Conservation (phyloP, 129 eudicot species). For the Tanacetum coccineum region DNA sequence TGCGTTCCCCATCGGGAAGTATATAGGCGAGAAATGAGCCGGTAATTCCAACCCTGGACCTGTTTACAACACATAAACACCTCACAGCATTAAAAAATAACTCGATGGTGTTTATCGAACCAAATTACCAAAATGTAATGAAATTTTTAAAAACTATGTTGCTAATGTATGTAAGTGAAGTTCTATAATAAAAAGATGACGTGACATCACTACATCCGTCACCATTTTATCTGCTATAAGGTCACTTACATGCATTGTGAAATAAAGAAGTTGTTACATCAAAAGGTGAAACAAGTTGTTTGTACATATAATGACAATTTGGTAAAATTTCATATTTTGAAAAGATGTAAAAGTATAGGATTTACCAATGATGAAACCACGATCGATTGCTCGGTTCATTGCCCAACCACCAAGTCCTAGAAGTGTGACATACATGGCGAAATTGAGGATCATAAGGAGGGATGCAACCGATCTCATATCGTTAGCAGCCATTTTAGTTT, state of each 20-base stretch:
- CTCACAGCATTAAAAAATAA: too few species aligned
- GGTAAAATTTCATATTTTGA: too few species aligned
- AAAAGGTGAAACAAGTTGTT: background rate
- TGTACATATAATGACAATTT: too few species aligned
- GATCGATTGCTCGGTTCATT: slow-evolving; percentile 67
- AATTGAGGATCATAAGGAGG: slow-evolving; percentile 71
- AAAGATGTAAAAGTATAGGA: background rate
- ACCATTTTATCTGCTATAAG: too few species aligned
- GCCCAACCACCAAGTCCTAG: slow-evolving; percentile 90
- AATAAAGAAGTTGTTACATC: background rate
- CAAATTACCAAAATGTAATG: too few species aligned
- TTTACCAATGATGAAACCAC: slow-evolving; percentile 78
- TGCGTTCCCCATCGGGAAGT: slow-evolving; percentile 89
- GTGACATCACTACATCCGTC: too few species aligned
- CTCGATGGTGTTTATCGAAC: too few species aligned
- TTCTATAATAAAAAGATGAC: too few species aligned
- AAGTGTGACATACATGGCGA: slow-evolving; percentile 73
- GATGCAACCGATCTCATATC: slow-evolving; percentile 50
- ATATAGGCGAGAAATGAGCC: slow-evolving; percentile 87
- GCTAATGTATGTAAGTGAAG: too few species aligned
- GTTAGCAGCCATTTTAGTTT: slow-evolving; percentile 51
- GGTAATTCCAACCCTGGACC: slow-evolving; percentile 65
- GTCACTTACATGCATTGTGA: too few species aligned
- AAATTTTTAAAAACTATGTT: too few species aligned
- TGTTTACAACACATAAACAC: slow-evolving; percentile 25